Percentiles rank a stretch among this genome's conserved stretches.
phyloP scores from a whole-genome alignment of 1,284 basidiomycete species.

The Irpex lacteus region DNA sequence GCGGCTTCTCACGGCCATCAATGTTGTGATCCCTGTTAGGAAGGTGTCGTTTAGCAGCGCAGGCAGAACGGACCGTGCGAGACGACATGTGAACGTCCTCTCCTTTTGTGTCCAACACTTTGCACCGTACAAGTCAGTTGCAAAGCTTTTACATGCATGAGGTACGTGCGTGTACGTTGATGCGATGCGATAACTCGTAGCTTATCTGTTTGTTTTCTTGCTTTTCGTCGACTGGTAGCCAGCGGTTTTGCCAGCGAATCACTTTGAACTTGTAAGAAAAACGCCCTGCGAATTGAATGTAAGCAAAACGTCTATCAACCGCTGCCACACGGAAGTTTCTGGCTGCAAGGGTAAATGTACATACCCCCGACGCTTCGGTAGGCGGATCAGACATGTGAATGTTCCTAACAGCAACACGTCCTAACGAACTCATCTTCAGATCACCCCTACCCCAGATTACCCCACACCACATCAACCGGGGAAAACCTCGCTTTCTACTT shows the following conservation, averaged over 20 bases:
- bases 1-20: background rate
- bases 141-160: no score
- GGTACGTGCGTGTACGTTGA: no score
- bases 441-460: background rate
- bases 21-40: conserved; percentile 3
- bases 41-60: conserved; percentile 10
- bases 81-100: background rate
- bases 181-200: no score
- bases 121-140: no score
- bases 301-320: no score
- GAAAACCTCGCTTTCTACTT: background rate
- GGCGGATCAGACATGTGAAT: background rate
- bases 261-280: background rate
- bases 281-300: background rate
- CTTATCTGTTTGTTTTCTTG: no score
- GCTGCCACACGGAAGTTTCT: background rate
- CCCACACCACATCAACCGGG: background rate
- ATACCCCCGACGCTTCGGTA: background rate
- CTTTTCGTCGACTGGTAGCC: no score
- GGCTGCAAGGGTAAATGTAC: background rate
- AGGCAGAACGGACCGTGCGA: background rate
- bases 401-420: background rate
- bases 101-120: no score
- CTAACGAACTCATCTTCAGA: background rate
- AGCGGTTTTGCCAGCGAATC: no score